Conservation (phyloP, 202 grass and related monocot species). For the Musa balbisiana region DNA sequence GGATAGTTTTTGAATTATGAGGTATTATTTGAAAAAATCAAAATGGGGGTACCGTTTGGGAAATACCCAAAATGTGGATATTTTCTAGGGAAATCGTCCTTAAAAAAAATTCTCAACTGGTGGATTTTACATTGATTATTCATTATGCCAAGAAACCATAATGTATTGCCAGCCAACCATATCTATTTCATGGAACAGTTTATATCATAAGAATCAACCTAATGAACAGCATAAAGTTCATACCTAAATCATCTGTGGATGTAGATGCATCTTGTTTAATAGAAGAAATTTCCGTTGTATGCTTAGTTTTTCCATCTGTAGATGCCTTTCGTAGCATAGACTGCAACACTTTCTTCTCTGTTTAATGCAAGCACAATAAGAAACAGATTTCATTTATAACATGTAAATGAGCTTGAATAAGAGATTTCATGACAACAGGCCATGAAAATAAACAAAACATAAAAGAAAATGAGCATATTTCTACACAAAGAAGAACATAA, state of each 20-base stretch:
- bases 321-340: conserved; percentile 81
- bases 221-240: conserved; percentile 19
- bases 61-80: too few relatives aligned
- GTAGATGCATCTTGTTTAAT: conserved; percentile 68
- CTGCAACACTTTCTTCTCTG: conserved; percentile 86
- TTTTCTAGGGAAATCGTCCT: too few relatives aligned
- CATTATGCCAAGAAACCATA: background rate
- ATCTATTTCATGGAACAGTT: background rate
- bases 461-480: background rate
- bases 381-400: conserved; percentile 1
- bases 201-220: background rate
- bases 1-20: too few relatives aligned
- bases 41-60: too few relatives aligned
- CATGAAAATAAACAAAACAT: too few relatives aligned
- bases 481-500: background rate
- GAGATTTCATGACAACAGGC: background rate
- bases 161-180: background rate
- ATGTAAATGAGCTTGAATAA: background rate
- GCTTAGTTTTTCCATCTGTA: conserved; percentile 42
- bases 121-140: background rate
- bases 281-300: conserved; percentile 34
- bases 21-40: too few relatives aligned
- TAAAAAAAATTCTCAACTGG: background rate
- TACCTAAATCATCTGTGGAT: conserved; percentile 81
- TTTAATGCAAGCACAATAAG: background rate